Evolutionary conservation across 73 alveolate species (phyloP).

Genomic region (Tetrahymena malaccensis): DNA sequence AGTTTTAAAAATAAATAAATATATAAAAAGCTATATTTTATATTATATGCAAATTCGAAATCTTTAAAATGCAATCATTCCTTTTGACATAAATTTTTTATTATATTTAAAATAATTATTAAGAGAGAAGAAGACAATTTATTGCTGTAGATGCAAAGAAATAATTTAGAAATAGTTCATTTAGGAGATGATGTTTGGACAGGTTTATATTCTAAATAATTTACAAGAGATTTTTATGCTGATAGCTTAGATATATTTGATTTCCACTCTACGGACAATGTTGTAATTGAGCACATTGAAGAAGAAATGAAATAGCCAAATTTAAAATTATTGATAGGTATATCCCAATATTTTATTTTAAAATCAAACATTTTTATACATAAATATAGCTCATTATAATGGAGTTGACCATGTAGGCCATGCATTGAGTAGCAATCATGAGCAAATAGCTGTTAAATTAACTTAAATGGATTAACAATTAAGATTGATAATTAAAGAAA

Average conservation of each 20-base stretch:
- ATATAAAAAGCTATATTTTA: no score
- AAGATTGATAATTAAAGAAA: slow-evolving; percentile 1
- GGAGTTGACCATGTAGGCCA: slow-evolving; percentile 81
- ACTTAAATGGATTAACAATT: slow-evolving; percentile 39
- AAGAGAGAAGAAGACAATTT: slow-evolving; percentile 44
- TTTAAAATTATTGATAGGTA: background rate
- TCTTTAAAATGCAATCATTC: no score
- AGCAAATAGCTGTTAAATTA: slow-evolving; percentile 40
- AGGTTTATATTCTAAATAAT: slow-evolving; percentile 39
- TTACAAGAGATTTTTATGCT: slow-evolving; percentile 32
- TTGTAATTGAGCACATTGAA: background rate
- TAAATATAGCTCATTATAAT: slow-evolving; percentile 49
- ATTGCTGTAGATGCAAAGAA: slow-evolving; percentile 5
- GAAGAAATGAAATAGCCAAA: background rate
- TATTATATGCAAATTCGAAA: no score
- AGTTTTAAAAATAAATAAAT: no score
- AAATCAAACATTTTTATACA: background rate
- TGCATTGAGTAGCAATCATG: slow-evolving; percentile 35
- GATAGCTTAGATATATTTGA: slow-evolving; percentile 55
- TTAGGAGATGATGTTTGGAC: slow-evolving; percentile 71
- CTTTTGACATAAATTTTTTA: no score
- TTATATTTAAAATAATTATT: no score
- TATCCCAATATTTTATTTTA: background rate
- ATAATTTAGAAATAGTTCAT: slow-evolving; percentile 21
- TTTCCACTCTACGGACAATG: slow-evolving; percentile 51